Base-by-base conservation (phyloP, 345 rosid species). In the Orychophragmus violaceus region DNA sequence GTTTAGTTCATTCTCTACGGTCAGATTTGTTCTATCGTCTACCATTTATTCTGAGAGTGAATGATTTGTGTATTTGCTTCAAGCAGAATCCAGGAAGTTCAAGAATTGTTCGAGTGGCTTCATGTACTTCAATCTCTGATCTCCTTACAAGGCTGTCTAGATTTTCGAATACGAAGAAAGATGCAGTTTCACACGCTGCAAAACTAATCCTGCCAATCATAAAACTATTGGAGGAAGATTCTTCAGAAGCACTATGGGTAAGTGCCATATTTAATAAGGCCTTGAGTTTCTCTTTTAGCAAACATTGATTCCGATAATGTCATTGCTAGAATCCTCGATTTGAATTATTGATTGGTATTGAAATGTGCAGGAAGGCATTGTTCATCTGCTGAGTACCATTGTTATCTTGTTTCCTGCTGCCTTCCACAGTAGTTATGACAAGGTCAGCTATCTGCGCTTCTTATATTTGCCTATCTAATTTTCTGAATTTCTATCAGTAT, bases 91-190 rank as follows among this genome's bases (percentile, higher is more conserved):
- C 88, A 13, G 76, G 53, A 53, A 80, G 84, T 70, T 83, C 93
- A 79, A 86, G 81, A 62, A 75, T 88, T 74, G 86, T 88, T 24
- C 85, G 80, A 80, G 92, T 85, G 76, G 95, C 95, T 80, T 80
- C 82, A 53, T 84, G 87, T 77, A 76, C 80, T 19, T 77, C 96
- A 30, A 71, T 88, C 64, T 78, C 85, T 33, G 96, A 87, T 79
- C 81, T 94, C 18, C 64, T 94, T 25, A 74, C 79, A 48, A 94
- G 99, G 80, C 67, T 90, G 79, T 91, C 78, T 64, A 78, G 78
- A 69, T 88, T 85, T 76, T 78, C 93, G 64, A 81, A 82, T 70
- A 41, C 65, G 14, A 90, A 82, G 80, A 91, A 87, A 73, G 95
- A 85, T 41, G 94, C 85, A 69, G 81, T 74, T 63, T 78, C 76